Conservation (phyloP, 2,329 filamentous ascomycete species). For the Coniochaeta hoffmannii region DNA sequence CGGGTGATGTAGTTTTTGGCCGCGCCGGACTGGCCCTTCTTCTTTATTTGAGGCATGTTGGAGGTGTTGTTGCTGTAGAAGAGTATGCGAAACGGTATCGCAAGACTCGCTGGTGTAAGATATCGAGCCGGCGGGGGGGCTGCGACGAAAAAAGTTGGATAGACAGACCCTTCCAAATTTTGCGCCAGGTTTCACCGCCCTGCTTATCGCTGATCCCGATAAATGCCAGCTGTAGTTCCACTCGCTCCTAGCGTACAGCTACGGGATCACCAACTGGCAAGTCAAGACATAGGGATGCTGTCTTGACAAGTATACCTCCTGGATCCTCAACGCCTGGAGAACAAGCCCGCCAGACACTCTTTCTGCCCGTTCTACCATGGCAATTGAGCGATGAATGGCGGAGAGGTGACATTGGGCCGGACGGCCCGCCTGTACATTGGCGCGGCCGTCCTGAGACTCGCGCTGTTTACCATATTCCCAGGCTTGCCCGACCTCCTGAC, state of each 20-base stretch:
- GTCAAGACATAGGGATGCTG: not conserved
- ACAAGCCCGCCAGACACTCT: slow-evolving; percentile 6
- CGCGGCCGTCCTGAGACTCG: slow-evolving; percentile 70
- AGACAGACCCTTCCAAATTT: slow-evolving; percentile 6
- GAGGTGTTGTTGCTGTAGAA: slow-evolving; percentile 13
- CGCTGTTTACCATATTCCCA: slow-evolving; percentile 76
- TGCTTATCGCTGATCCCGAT: slow-evolving; percentile 10
- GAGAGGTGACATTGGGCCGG: slow-evolving; percentile 29
- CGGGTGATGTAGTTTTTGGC: slow-evolving; percentile 98
- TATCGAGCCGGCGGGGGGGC: not conserved
- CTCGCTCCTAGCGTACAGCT: not conserved
- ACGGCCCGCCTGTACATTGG: slow-evolving; percentile 64
- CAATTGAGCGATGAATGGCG: slow-evolving; percentile 23
- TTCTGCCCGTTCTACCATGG: slow-evolving; percentile 12
- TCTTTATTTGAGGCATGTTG: slow-evolving; percentile 72
- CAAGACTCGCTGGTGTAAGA: slow-evolving; percentile 1
- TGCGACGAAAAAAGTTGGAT: slow-evolving; percentile 7
- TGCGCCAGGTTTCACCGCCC: slow-evolving; percentile 16
- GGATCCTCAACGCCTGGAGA: not conserved
- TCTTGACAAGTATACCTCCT: not conserved
- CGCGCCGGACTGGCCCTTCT: slow-evolving; percentile 85
- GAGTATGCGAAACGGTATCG: slow-evolving; percentile 6
- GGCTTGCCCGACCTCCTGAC: slow-evolving; percentile 78
- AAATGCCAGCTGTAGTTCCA: slow-evolving; percentile 6
- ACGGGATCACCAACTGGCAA: slow-evolving; percentile 7